These are phyloP conservation scores for Oenanthe javanica DNA, from an alignment of 140 eudicot genomes.

Conservation along the genomic window DNA sequence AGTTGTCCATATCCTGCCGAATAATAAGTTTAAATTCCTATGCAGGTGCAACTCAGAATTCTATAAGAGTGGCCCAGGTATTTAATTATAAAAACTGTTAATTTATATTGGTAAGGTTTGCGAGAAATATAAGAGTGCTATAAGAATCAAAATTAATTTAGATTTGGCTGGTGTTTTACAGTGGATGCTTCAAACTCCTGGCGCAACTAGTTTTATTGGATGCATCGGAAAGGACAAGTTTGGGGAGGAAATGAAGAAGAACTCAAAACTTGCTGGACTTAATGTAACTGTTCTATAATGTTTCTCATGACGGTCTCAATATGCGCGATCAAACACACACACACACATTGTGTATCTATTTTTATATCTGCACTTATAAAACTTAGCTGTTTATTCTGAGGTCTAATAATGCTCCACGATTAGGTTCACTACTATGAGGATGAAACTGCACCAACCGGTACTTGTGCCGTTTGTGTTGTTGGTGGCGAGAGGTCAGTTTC, in stretches of 20 bases:
- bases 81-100: background rate
- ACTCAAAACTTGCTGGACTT: conserved; percentile 62
- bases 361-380: background rate
- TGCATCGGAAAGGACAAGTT: conserved; percentile 95
- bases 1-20: background rate
- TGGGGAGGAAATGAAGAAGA: conserved; percentile 80
- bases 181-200: conserved; percentile 98
- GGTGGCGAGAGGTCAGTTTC: conserved; percentile 91
- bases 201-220: conserved; percentile 91
- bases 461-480: conserved; percentile 92
- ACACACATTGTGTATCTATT: background rate
- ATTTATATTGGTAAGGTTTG: background rate
- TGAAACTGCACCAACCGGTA: conserved; percentile 81
- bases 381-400: background rate
- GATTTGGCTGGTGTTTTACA: conserved; percentile 18
- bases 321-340: too few species aligned
- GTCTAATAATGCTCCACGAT: background rate
- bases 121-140: background rate
- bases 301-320: background rate
- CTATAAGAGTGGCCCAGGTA: conserved; percentile 95
- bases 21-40: background rate
- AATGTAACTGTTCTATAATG: conserved; percentile 30
- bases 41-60: conserved; percentile 88
- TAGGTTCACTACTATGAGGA: conserved; percentile 86
- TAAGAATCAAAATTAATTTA: background rate